phyloP scores from a whole-genome alignment of 768 basidiomycete species.

The Pisolithus microcarpus region DNA sequence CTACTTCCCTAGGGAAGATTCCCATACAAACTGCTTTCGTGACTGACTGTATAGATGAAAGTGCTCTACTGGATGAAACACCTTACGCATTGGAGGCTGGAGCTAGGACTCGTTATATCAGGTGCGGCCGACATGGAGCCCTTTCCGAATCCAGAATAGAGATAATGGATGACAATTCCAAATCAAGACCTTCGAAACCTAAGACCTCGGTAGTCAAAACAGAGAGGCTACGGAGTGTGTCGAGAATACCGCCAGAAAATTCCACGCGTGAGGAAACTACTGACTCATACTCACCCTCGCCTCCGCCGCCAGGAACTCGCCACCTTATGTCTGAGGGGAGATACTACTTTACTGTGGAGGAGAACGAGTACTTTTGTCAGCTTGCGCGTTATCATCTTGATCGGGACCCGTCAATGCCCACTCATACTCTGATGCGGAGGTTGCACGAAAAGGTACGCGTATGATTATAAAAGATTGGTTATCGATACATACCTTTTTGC shows the following conservation, averaged over 20 bases:
- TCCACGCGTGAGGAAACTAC: slow-evolving; percentile 4
- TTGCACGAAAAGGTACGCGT: slow-evolving; percentile 41
- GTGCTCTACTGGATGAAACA: slow-evolving; percentile 36
- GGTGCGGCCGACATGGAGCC: slow-evolving; percentile 16
- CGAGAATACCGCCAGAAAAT: slow-evolving; percentile 6
- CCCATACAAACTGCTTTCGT: slow-evolving; percentile 51
- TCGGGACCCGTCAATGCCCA: slow-evolving; percentile 41
- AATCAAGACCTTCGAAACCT: slow-evolving; percentile 1
- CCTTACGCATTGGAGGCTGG: slow-evolving; percentile 37
- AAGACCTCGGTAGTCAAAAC: slow-evolving; percentile 3
- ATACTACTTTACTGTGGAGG: slow-evolving; percentile 44
- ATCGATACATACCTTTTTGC: not conserved
- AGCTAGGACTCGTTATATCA: slow-evolving; percentile 17
- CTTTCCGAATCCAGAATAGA: slow-evolving; percentile 9
- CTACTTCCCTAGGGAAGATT: slow-evolving; percentile 29
- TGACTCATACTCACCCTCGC: slow-evolving; percentile 35
- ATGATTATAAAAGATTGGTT: not conserved
- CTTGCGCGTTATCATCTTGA: slow-evolving; percentile 42
- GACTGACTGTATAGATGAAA: slow-evolving; percentile 41
- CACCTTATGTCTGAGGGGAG: slow-evolving; percentile 19
- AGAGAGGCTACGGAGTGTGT: slow-evolving; percentile 1
- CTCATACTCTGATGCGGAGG: slow-evolving; percentile 29
- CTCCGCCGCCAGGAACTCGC: slow-evolving; percentile 35
- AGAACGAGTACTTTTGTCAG: slow-evolving; percentile 39
- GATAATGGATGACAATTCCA: slow-evolving; percentile 3